Conservation (phyloP, 176 grass and related monocot genomes). For the Pharus latifolius region DNA sequence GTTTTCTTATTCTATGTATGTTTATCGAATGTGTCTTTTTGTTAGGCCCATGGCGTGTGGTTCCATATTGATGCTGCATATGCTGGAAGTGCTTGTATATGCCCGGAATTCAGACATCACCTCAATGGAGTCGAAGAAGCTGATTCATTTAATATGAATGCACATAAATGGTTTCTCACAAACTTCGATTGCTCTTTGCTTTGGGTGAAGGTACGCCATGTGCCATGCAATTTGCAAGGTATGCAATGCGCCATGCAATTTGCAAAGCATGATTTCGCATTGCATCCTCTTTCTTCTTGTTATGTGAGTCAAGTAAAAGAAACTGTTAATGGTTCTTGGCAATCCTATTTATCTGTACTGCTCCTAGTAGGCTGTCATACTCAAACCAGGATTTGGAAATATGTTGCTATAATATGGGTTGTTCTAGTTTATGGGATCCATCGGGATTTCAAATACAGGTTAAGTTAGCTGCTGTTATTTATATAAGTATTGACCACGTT, state of each 20-base stretch:
- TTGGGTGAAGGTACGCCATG: conserved; percentile 58
- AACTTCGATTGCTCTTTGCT: conserved; percentile 72
- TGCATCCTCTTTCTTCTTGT: not conserved
- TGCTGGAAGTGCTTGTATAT: conserved; percentile 73
- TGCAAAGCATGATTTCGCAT: not conserved
- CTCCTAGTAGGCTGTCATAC: not conserved
- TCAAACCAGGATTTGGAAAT: too few species aligned
- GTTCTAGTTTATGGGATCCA: too few species aligned
- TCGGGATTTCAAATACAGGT: too few species aligned
- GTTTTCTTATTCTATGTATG: not conserved
- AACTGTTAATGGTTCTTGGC: not conserved
- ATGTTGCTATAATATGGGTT: too few species aligned
- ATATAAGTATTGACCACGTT: too few species aligned
- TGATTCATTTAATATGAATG: conserved; percentile 88
- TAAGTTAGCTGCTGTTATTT: too few species aligned
- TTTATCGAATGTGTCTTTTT: not conserved
- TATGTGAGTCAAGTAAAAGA: not conserved
- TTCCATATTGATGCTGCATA: conserved; percentile 83
- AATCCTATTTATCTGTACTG: not conserved
- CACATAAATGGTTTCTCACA: conserved; percentile 89
- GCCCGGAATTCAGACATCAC: conserved; percentile 66
- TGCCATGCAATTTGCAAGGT: not conserved
- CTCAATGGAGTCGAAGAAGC: conserved; percentile 75
- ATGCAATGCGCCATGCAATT: conserved; percentile 1
- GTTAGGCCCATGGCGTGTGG: conserved; percentile 56